Conservation (phyloP, 352 stramenopile species). For the Ophiocytium majus region DNA sequence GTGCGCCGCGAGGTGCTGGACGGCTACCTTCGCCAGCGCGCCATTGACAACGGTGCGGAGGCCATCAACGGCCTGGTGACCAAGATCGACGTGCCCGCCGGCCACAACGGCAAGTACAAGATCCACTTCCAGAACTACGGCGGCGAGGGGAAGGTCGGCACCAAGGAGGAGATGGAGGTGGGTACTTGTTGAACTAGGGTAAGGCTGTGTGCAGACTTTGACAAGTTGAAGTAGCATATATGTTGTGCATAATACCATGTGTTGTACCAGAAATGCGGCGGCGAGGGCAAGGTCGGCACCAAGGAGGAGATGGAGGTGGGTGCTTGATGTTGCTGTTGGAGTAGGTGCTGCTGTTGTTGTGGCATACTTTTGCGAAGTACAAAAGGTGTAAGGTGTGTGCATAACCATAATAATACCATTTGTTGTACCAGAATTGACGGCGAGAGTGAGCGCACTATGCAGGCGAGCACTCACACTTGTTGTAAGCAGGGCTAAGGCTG, state of each 20-base stretch:
- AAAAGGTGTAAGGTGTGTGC: no score
- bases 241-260: conserved; percentile 60
- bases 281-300: neutral
- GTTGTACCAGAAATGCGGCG: conserved; percentile 48
- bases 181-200: no score
- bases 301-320: conserved; percentile 8
- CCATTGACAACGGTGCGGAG: conserved; percentile 65
- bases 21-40: conserved; percentile 65
- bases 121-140: conserved; percentile 56
- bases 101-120: conserved; percentile 57
- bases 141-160: neutral
- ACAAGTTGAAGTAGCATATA: no score
- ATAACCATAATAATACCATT: no score
- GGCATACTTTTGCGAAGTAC: no score
- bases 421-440: conserved; percentile 55
- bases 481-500: no score
- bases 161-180: conserved; percentile 2
- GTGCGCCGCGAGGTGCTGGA: conserved; percentile 77
- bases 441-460: neutral
- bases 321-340: no score
- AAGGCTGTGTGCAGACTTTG: no score
- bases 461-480: no score
- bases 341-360: no score
- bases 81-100: conserved; percentile 63
- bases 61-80: conserved; percentile 76